These are phyloP conservation scores for Corylus americana DNA, from an alignment of 306 rosid species.

Conservation along the genomic window DNA sequence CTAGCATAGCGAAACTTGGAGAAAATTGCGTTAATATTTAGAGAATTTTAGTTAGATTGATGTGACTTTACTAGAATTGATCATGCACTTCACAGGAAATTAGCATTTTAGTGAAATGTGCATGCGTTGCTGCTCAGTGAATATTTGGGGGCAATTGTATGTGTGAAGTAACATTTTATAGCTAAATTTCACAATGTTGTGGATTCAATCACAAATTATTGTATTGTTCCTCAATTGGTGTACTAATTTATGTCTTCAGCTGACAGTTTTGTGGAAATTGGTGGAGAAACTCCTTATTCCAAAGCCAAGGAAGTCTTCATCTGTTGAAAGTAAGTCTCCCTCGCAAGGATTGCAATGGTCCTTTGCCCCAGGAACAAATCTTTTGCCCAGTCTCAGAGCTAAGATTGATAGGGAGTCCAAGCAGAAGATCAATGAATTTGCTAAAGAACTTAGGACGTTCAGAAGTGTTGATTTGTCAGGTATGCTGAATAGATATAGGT, in stretches of 20 bases:
- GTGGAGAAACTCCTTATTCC: conserved; percentile 76
- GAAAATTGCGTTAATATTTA: neutral
- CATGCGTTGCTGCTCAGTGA: neutral
- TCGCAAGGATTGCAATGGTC: conserved; percentile 81
- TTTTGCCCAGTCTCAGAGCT: conserved; percentile 67
- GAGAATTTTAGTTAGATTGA: neutral
- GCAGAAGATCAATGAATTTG: conserved; percentile 87
- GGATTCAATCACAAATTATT: conserved; percentile 16
- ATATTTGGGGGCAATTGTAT: neutral
- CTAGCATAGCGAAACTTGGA: neutral
- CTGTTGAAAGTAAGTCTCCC: conserved; percentile 49
- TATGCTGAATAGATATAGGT: conserved; percentile 38
- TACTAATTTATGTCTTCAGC: conserved; percentile 73
- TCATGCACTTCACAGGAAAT: neutral
- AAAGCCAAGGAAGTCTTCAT: conserved; percentile 46
- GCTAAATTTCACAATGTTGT: neutral
- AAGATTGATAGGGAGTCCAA: conserved; percentile 84
- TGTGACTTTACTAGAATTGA: neutral
- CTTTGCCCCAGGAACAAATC: conserved; percentile 69
- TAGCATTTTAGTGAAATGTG: too few relatives aligned
- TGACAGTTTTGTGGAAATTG: conserved; percentile 96
- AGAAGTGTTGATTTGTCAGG: conserved; percentile 91
- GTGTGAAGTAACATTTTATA: neutral
- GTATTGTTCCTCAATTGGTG: conserved; percentile 35
- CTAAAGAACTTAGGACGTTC: conserved; percentile 82